Evolutionary conservation across 441 rosid genomes (phyloP), one percentile per base, ranked within the genome.

Genomic region (Aquilaria agallochum): DNA sequence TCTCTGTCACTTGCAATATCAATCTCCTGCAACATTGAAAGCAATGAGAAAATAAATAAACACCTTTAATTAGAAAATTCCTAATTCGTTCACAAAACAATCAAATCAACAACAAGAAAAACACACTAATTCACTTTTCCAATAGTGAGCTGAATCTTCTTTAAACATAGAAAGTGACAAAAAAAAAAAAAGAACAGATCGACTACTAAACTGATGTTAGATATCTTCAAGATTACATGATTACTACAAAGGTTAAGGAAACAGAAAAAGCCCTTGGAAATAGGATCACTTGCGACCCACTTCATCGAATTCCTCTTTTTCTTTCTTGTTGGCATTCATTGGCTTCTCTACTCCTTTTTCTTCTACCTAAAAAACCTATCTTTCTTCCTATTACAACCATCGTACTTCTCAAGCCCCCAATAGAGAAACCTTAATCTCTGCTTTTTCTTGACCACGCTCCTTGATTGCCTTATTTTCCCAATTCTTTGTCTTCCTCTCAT

Each of bases 401-500:
- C 86, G 84, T 82, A 75, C 63, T 75, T 81, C 69, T 72, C 84
- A 32, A 76, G 78, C 46, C 72, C 72, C 50, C 75, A 69, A 64
- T 68, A 70, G 73, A 82, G 68, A 58, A 82, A 78, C 74, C 60
- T 83, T 58, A 86, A 81, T 67, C 58, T 86, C 32, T 86, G 72
- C 74, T 9, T 75, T 69, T 83, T 82, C 53, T 44, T 72, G 4
- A 40, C 80, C 12, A 74, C 78, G 53, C 86, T 83, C 14, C 89
- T 87, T 20, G 30, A 65, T 82, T 12, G 77, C 84, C 62, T 86
- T 81, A 40, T 77, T 83, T 63, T 68, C 84, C 27, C 59, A 76
- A 40, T 34, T 81, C 64, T 76, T 81, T 74, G 55, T 83, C 67
- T 86, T 83, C 73, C 47, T 74, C 47, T 65, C 87, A 27, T 63